Base-by-base conservation (phyloP, 495 filamentous ascomycete genomes). In the Penicillium macrosclerotiorum region DNA sequence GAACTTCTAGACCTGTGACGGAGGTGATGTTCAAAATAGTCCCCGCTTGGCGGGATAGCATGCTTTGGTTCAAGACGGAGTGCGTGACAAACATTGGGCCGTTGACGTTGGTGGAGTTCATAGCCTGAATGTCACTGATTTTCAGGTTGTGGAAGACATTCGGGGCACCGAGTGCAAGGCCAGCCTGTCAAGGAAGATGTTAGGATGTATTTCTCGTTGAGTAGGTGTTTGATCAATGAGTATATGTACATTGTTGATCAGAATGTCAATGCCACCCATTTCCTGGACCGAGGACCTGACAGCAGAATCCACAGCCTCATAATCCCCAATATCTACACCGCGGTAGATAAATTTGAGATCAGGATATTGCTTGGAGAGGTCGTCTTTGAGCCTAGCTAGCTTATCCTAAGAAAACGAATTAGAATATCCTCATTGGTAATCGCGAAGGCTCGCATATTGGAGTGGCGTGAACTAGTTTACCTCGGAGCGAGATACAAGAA, bases 21-120 rank as follows among this genome's bases (percentile, higher is more conserved):
- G 62, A 66, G 23, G 68, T 63, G 16, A 69, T 36, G 48, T 72
- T 72, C 2, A 72, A 34, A 18, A 72, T 68, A 6, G 64, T 68
- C 9, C 68, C 68, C 5, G 30, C n/a, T n/a, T n/a, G n/a, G n/a
- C n/a, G n/a, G n/a, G n/a, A n/a, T n/a, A n/a, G n/a, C n/a, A n/a
- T n/a, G n/a, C n/a, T n/a, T n/a, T n/a, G n/a, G n/a, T n/a, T n/a
- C n/a, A n/a, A n/a, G n/a, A n/a, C n/a, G n/a, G n/a, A n/a, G n/a
- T n/a, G n/a, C n/a, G n/a, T n/a, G n/a, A n/a, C n/a, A n/a, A n/a
- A n/a, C n/a, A n/a, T n/a, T n/a, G n/a, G n/a, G n/a, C n/a, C n/a
- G n/a, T n/a, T n/a, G n/a, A n/a, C n/a, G n/a, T n/a, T n/a, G n/a
- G n/a, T n/a, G n/a, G n/a, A n/a, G n/a, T n/a, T n/a, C n/a, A n/a